Evolutionary conservation across 2,329 filamentous ascomycete species (phyloP), one percentile per base, ranked within the genome.

Genomic region (Fusarium sp.): DNA sequence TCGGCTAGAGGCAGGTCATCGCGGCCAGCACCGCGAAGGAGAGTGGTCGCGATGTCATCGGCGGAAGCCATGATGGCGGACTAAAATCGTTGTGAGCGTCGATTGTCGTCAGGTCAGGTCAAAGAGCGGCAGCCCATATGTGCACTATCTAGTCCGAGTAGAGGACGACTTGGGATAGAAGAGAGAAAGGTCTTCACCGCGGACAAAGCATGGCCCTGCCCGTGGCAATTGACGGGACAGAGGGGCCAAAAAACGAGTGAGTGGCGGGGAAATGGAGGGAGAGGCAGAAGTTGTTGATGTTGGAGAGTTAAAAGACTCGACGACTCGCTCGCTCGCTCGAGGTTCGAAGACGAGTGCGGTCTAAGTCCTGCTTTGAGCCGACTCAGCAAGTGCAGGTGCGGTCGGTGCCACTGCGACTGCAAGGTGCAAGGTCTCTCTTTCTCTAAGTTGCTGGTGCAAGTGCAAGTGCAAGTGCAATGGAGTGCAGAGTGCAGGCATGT

Each of bases 171-270:
- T 63, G 67, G 58, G 25, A 64, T 63, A 70, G 62, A 65, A 61
- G 65, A 67, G 54, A 58, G 58, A 62, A 64, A 69, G 61, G 65
- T 72, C 74, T 72, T 81, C 77, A 81, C 79, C 78, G 74, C 71
- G 75, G 77, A 76, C 71, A 73, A 77, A 80, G 68, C 79, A 81
- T 81, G 76, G 79, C 79, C 78, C 74, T 77, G 74, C 75, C 72
- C 68, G 70, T 75, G 77, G 76, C 77, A 78, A 80, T 79, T 79
- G 78, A 72, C 71, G 73, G 75, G 52, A 58, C 61, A 61, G 58
- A 62, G 44, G 52, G 55, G 55, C 51, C 49, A 57, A 54, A 67
- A 75, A 72, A 74, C 71, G 74, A 74, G 69, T 70, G 65, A 71
- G 70, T 70, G 72, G 68, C 61, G 62, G 74, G 57, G 63, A 64